A percentile compares a stretch with the other conserved stretches of the same genome.
Conservation (phyloP, 257 asterid genomes). For the Verbena officinalis region DNA sequence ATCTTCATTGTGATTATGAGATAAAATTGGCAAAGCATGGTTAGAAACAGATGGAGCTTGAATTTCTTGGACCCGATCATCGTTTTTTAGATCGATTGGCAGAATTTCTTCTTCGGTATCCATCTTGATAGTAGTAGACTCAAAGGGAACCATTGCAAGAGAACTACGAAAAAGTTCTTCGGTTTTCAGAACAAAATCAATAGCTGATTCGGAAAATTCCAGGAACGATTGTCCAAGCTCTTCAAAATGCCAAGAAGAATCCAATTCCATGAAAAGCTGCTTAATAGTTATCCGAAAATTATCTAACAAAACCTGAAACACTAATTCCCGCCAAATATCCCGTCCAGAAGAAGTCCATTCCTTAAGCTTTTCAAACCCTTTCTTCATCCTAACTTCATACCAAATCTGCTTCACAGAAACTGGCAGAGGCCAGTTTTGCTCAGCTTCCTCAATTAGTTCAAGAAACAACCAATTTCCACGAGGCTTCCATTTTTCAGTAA, state of each 20-base stretch:
- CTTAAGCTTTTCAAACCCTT: slow-evolving; percentile 42
- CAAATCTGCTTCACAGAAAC: slow-evolving; percentile 85
- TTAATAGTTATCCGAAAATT: slow-evolving; percentile 45
- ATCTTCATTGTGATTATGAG: slow-evolving; percentile 29
- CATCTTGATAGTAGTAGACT: slow-evolving; percentile 33
- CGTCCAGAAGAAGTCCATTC: slow-evolving; percentile 63
- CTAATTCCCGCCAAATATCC: slow-evolving; percentile 57
- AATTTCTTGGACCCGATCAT: slow-evolving; percentile 27
- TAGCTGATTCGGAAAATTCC: slow-evolving; percentile 39
- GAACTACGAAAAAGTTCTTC: slow-evolving; percentile 34
- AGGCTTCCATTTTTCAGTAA: slow-evolving; percentile 60
- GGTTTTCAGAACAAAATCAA: slow-evolving; percentile 32
- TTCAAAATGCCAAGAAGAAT: slow-evolving; percentile 35
- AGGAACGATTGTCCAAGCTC: slow-evolving; percentile 37
- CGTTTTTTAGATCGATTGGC: slow-evolving; percentile 24
- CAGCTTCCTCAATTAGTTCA: slow-evolving; percentile 60
- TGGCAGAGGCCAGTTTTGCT: slow-evolving; percentile 51
- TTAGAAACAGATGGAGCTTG: slow-evolving; percentile 27
- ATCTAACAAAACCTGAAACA: slow-evolving; percentile 50
- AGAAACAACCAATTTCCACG: slow-evolving; percentile 80
- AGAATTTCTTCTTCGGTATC: slow-evolving; percentile 31
- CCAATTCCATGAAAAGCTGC: slow-evolving; percentile 42
- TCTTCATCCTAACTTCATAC: slow-evolving; percentile 69
- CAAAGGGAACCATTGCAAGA: slow-evolving; percentile 43
- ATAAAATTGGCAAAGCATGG: slow-evolving; percentile 29